A percentile compares a stretch with the other conserved stretches of the same genome.
Conservation (phyloP, 106 monocot genomes). For the Narthecium ossifragum region DNA sequence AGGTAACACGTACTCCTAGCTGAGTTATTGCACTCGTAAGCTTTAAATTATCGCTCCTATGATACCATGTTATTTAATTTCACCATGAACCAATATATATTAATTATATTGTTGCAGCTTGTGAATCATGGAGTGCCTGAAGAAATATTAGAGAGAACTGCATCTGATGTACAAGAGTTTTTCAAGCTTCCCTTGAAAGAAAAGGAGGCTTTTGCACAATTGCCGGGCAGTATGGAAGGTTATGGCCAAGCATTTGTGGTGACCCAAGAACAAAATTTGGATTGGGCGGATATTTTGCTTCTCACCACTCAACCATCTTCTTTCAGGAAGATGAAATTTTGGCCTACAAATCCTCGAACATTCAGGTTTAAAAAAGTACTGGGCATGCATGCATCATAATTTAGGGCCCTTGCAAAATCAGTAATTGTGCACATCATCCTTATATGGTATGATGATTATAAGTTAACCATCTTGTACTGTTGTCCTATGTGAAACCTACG, state of each 20-base stretch:
- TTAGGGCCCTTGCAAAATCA: too few relatives aligned
- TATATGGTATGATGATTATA: too few relatives aligned
- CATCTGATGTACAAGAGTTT: constrained; percentile 11
- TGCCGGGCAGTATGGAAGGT: constrained; percentile 14
- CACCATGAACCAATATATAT: too few relatives aligned
- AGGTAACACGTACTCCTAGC: constrained; percentile 6
- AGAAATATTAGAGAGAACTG: constrained; percentile 13
- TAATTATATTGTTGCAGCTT: constrained; percentile 7
- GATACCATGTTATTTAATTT: neutral
- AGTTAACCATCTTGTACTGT: too few relatives aligned
- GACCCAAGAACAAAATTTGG: constrained; percentile 25
- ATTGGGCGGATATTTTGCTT: constrained; percentile 31
- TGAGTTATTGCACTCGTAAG: neutral
- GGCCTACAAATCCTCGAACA: constrained; percentile 4
- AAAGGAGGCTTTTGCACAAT: constrained; percentile 10
- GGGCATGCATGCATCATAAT: neutral
- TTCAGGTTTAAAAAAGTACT: neutral
- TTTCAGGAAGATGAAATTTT: constrained; percentile 1
- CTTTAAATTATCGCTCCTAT: neutral
- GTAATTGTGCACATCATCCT: too few relatives aligned
- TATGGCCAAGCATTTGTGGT: constrained; percentile 29
- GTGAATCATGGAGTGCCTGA: constrained; percentile 21
- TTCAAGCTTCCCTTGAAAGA: constrained; percentile 23
- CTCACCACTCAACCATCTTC: constrained; percentile 11
- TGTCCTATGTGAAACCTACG: too few relatives aligned